Evolutionary conservation across 805 yeast genomes (phyloP).

Genomic region (Nakazawaea sp.): DNA sequence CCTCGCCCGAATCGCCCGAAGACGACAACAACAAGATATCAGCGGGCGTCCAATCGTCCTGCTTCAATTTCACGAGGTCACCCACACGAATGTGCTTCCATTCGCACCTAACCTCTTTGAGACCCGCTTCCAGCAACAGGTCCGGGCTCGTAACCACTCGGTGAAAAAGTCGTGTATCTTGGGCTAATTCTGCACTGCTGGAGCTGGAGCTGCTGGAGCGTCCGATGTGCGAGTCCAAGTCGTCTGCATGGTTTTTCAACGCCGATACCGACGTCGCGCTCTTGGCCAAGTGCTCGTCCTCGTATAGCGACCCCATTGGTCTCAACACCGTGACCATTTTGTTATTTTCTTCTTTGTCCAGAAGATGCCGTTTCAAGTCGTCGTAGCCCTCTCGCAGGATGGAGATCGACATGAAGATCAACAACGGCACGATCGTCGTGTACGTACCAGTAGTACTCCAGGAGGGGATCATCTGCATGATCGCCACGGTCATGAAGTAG

Average conservation of each 20-base stretch:
- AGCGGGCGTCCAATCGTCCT: slow-evolving; percentile 93
- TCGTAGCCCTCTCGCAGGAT: slow-evolving; percentile 92
- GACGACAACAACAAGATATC: slow-evolving; percentile 73
- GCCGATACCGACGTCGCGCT: slow-evolving; percentile 10
- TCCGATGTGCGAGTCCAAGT: slow-evolving; percentile 4
- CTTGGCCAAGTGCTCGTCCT: slow-evolving; percentile 3
- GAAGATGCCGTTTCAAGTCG: slow-evolving; percentile 80
- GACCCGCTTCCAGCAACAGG: slow-evolving; percentile 23
- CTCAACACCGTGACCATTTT: slow-evolving; percentile 36
- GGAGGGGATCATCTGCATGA: slow-evolving; percentile 90
- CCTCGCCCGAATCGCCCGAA: slow-evolving; percentile 53
- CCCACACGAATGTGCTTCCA: slow-evolving; percentile 92
- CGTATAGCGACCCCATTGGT: slow-evolving; percentile 4
- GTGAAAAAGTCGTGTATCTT: no score
- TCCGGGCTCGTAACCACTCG: no score
- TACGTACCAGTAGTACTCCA: slow-evolving; percentile 97
- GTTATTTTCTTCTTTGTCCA: slow-evolving; percentile 81
- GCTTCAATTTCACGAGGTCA: slow-evolving; percentile 62
- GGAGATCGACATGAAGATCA: slow-evolving; percentile 81
- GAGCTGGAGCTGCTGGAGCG: slow-evolving; percentile 19
- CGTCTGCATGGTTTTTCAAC: slow-evolving; percentile 7
- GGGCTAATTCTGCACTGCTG: slow-evolving; percentile 1
- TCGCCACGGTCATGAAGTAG: slow-evolving; percentile 84
- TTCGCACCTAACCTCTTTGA: slow-evolving; percentile 26
- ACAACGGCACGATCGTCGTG: slow-evolving; percentile 86